Percentiles rank a stretch among this genome's conserved stretches.
Conservation (phyloP, 768 basidiomycete genomes). For the Mycena alexandri region DNA sequence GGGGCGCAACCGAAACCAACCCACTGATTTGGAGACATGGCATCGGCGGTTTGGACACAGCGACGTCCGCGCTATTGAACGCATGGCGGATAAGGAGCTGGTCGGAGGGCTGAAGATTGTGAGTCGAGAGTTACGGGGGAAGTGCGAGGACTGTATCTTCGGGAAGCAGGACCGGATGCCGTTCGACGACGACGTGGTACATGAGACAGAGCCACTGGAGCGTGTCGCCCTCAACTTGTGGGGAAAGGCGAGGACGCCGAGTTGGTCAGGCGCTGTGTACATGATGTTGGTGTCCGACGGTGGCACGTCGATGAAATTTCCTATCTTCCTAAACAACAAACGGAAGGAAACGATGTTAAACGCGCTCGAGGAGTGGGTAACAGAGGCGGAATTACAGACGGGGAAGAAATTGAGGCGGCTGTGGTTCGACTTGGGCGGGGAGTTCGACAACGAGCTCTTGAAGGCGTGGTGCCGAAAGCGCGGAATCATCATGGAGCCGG, state of each 20-base stretch:
- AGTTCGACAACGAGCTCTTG: too few species aligned
- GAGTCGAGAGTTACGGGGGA: too few species aligned
- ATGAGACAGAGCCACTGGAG: constrained; percentile 34
- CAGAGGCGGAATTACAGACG: too few species aligned
- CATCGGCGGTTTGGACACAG: constrained; percentile 44
- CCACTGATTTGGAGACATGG: constrained; percentile 40
- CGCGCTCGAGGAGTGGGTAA: constrained; percentile 37
- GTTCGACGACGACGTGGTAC: constrained; percentile 37
- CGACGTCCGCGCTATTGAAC: too few species aligned
- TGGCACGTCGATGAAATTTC: constrained; percentile 27
- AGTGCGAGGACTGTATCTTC: constrained; percentile 46
- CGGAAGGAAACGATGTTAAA: constrained; percentile 32
- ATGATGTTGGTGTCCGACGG: constrained; percentile 45
- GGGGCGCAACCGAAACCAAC: constrained; percentile 33
- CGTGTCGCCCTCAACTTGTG: too few species aligned
- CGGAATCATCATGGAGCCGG: constrained; percentile 38
- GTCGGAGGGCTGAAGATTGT: constrained; percentile 42
- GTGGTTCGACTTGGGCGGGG: constrained; percentile 43
- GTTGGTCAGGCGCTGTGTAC: constrained; percentile 36
- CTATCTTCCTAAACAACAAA: constrained; percentile 43
- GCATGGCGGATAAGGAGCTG: constrained; percentile 22
- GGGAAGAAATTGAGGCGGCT: constrained; percentile 31
- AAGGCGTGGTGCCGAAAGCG: constrained; percentile 27
- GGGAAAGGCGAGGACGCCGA: constrained; percentile 38
- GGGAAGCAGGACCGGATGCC: constrained; percentile 42